Evolutionary conservation across 352 stramenopile species (phyloP).

Genomic region (Globisporangium abappressorium): DNA sequence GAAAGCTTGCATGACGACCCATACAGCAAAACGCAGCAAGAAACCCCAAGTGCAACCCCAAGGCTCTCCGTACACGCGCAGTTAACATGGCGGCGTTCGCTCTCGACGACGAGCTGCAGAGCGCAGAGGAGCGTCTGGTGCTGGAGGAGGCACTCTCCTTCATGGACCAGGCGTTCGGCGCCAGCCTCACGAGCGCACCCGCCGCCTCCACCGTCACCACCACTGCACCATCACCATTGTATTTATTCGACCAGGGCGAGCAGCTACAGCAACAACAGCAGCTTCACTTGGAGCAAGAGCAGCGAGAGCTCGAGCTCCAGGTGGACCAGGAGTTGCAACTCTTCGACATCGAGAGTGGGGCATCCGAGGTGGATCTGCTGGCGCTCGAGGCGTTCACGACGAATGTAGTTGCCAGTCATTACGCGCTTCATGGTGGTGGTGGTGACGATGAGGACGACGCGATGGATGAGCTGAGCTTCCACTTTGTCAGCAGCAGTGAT

Average conservation of each 20-base stretch:
- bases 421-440: neutral
- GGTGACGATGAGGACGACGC: neutral
- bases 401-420: neutral
- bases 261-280: neutral
- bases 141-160: slow-evolving; percentile 9
- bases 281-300: neutral
- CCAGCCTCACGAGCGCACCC: slow-evolving; percentile 3
- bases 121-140: slow-evolving; percentile 8
- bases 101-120: slow-evolving; percentile 5
- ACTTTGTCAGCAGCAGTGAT: slow-evolving; percentile 2
- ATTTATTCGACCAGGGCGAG: slow-evolving; percentile 3
- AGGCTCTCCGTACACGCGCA: too few species aligned
- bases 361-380: neutral
- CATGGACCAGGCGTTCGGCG: slow-evolving; percentile 5
- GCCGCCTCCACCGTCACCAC: neutral
- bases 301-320: neutral
- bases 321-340: slow-evolving; percentile 1
- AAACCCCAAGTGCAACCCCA: neutral
- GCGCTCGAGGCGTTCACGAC: slow-evolving; percentile 2
- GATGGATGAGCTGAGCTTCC: slow-evolving; percentile 2
- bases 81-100: slow-evolving; percentile 3
- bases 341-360: neutral
- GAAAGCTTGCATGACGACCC: neutral
- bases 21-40: neutral
- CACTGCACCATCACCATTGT: neutral